Evolutionary conservation across 1,139 yeast genomes (phyloP).

Genomic region (Candida sanyaensis): DNA sequence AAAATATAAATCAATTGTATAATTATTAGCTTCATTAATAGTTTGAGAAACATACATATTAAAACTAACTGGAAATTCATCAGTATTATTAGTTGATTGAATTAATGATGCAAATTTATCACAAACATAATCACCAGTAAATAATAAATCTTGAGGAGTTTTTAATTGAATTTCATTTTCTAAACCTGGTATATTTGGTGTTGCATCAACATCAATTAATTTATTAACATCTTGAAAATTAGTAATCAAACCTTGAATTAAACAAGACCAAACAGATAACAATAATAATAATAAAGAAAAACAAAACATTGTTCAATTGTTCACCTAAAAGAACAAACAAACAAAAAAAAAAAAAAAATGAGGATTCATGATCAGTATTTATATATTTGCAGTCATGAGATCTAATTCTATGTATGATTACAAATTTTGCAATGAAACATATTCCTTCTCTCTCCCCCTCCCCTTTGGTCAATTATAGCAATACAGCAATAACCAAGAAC

Average conservation of each 20-base stretch:
- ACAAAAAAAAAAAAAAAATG: not conserved
- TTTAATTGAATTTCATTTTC: slow-evolving; percentile 8
- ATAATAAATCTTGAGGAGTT: slow-evolving; percentile 16
- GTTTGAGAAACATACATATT: slow-evolving; percentile 19
- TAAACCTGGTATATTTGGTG: slow-evolving; percentile 4
- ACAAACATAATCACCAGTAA: slow-evolving; percentile 20
- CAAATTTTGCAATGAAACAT: too few species aligned
- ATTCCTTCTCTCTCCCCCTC: too few species aligned
- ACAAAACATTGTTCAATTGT: not conserved
- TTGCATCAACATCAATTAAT: not conserved
- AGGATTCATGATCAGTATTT: not conserved
- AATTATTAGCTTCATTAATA: slow-evolving; percentile 17
- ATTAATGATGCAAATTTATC: slow-evolving; percentile 20
- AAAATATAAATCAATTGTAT: slow-evolving; percentile 21
- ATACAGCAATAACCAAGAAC: too few species aligned
- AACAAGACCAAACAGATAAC: slow-evolving; percentile 14
- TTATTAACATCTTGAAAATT: slow-evolving; percentile 16
- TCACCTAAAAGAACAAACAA: not conserved
- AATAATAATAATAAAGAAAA: slow-evolving; percentile 6
- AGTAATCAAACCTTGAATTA: slow-evolving; percentile 30
- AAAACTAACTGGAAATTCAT: slow-evolving; percentile 19
- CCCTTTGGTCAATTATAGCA: too few species aligned
- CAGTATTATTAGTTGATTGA: slow-evolving; percentile 16
- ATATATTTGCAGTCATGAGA: too few species aligned
- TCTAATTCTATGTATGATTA: too few species aligned